These are phyloP conservation scores for Eucalyptus sp. DNA, from an alignment of 345 rosid species.

Conservation along the genomic window DNA sequence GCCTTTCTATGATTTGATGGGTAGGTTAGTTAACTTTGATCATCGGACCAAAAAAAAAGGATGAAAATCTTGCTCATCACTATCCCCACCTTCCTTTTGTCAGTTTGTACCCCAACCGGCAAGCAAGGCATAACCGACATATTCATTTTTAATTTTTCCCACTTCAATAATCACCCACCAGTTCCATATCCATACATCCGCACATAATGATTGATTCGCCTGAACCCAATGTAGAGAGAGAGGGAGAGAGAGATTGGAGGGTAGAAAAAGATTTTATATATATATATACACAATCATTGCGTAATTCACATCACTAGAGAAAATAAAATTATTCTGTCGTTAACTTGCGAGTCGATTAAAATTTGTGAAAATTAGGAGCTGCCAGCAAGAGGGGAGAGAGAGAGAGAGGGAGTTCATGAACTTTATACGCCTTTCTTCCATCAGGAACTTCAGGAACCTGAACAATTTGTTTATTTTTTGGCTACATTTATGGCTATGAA, in stretches of 20 bases:
- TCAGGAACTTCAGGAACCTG: neutral
- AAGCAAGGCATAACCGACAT: neutral
- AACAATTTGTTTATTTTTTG: neutral
- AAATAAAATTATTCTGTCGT: neutral
- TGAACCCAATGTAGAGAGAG: neutral
- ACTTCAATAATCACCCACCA: neutral
- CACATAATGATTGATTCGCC: neutral
- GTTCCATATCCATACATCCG: neutral
- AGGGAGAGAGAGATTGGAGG: neutral
- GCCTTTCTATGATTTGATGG: neutral
- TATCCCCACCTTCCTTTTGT: neutral
- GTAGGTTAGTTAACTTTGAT: neutral
- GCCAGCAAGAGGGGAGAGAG: neutral
- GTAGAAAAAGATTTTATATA: neutral
- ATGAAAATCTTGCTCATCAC: neutral
- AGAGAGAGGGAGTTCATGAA: neutral
- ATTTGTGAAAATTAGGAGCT: neutral
- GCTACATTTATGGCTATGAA: neutral
- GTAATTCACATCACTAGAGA: neutral
- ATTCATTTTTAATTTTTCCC: neutral
- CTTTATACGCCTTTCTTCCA: neutral
- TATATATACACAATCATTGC: neutral
- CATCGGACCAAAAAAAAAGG: neutral
- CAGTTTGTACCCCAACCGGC: neutral
- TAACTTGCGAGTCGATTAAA: neutral